Conservation (phyloP, 352 stramenopile genomes). For the Peronospora belbahrii region DNA sequence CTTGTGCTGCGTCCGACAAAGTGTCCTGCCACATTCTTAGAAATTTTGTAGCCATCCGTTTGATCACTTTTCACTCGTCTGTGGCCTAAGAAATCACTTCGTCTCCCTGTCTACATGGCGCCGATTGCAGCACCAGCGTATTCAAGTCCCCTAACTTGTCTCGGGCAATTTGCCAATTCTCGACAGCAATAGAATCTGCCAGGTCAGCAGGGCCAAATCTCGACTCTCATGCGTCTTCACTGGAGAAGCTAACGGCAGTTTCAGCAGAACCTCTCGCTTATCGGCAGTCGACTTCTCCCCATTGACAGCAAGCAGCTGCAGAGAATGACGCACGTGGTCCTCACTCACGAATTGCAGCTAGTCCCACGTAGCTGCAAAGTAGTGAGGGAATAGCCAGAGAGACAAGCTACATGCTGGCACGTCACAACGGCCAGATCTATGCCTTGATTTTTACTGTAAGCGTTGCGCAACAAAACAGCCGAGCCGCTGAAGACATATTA, state of each 20-base stretch:
- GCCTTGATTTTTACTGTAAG: neutral
- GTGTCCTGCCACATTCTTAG: slow-evolving; percentile 42
- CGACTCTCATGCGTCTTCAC: slow-evolving; percentile 48
- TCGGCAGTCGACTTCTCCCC: slow-evolving; percentile 11
- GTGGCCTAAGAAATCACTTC: slow-evolving; percentile 48
- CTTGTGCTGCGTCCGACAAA: slow-evolving; percentile 54
- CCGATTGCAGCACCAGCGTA: slow-evolving; percentile 26
- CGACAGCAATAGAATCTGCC: slow-evolving; percentile 20
- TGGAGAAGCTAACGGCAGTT: slow-evolving; percentile 41
- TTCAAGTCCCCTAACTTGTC: slow-evolving; percentile 25
- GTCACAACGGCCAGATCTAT: slow-evolving; percentile 42
- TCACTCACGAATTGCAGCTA: slow-evolving; percentile 81
- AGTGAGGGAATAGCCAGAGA: slow-evolving; percentile 55
- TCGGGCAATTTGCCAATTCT: slow-evolving; percentile 19
- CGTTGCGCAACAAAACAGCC: slow-evolving; percentile 32
- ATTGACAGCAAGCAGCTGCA: slow-evolving; percentile 39
- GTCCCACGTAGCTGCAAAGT: slow-evolving; percentile 71
- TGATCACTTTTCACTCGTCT: slow-evolving; percentile 9
- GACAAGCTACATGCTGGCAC: slow-evolving; percentile 76
- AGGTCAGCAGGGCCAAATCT: slow-evolving; percentile 58
- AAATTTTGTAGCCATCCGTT: slow-evolving; percentile 16
- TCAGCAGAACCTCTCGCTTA: slow-evolving; percentile 36
- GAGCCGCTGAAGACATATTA: slow-evolving; percentile 39
- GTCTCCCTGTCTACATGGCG: slow-evolving; percentile 25
- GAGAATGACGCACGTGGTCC: slow-evolving; percentile 58